These are phyloP conservation scores for Quercus ilex DNA, from an alignment of 306 rosid genomes.

Conservation along the genomic window DNA sequence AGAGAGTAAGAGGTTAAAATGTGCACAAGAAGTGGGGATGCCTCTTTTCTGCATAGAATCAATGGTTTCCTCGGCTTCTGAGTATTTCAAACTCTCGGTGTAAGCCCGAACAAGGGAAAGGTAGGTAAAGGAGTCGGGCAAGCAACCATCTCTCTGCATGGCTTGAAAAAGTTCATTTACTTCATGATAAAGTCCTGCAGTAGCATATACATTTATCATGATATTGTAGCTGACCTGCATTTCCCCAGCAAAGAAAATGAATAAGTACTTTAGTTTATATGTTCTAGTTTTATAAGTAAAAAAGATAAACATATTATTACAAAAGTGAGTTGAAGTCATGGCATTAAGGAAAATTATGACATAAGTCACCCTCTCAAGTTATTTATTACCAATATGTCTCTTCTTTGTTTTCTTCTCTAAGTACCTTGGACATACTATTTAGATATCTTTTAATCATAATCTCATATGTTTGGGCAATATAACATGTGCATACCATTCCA, in stretches of 20 bases:
- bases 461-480: not conserved
- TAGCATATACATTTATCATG: conserved; percentile 78
- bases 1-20: conserved; percentile 58
- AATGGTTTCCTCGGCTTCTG: conserved; percentile 65
- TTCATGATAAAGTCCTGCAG: conserved; percentile 61
- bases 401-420: not conserved
- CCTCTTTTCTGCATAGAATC: conserved; percentile 57
- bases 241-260: conserved; percentile 23
- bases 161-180: conserved; percentile 57
- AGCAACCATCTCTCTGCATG: conserved; percentile 59
- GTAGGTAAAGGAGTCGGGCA: conserved; percentile 72
- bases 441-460: not conserved
- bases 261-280: conserved; percentile 16
- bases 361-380: not conserved
- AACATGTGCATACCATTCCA: conserved; percentile 60
- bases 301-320: too few species aligned
- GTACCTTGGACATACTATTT: not conserved
- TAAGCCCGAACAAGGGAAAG: conserved; percentile 71
- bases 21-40: conserved; percentile 63
- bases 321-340: not conserved
- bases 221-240: conserved; percentile 87
- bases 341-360: not conserved
- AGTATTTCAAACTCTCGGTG: conserved; percentile 51
- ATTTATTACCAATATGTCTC: not conserved
- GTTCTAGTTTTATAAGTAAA: not conserved